Percentiles rank a stretch among this genome's conserved stretches.
These are phyloP conservation scores for Phaeophleospora eucalypticola DNA, from an alignment of 2,329 filamentous ascomycete genomes.

Conservation along the genomic window DNA sequence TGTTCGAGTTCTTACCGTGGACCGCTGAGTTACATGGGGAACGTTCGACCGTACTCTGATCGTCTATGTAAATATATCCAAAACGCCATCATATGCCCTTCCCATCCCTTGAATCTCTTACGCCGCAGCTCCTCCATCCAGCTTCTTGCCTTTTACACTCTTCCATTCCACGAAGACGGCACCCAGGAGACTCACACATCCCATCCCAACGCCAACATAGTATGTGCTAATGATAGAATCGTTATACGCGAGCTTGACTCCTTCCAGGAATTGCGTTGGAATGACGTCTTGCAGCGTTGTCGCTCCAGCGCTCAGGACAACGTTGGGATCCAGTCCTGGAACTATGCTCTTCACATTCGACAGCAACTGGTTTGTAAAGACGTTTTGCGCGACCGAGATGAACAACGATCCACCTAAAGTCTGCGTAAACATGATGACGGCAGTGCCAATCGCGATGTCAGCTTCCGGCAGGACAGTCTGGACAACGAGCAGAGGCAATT, in stretches of 20 bases:
- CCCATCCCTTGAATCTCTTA: too few species aligned
- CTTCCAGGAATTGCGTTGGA: conserved; percentile 44
- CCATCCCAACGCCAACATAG: conserved; percentile 55
- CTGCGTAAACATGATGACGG: conserved; percentile 47
- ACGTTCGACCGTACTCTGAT: too few species aligned
- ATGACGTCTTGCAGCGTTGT: conserved; percentile 58
- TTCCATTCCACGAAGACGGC: conserved; percentile 59
- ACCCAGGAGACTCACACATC: conserved; percentile 52
- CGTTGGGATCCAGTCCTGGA: conserved; percentile 39
- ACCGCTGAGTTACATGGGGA: too few species aligned
- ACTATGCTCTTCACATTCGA: conserved; percentile 36
- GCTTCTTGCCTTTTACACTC: conserved; percentile 57
- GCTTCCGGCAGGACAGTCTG: conserved; percentile 41
- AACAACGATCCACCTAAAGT: conserved; percentile 48
- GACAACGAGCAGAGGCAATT: conserved; percentile 45
- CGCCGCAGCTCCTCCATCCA: too few species aligned
- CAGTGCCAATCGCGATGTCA: conserved; percentile 46
- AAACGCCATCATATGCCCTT: too few species aligned
- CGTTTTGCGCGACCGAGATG: conserved; percentile 48
- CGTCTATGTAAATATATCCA: too few species aligned
- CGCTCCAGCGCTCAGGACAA: conserved; percentile 48
- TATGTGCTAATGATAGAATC: conserved; percentile 56
- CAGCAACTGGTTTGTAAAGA: conserved; percentile 48
- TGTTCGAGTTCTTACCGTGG: too few species aligned
- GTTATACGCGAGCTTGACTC: conserved; percentile 63